Evolutionary conservation across 306 rosid genomes (phyloP), one percentile per base, ranked within the genome.

Genomic region (Prunus mume): DNA sequence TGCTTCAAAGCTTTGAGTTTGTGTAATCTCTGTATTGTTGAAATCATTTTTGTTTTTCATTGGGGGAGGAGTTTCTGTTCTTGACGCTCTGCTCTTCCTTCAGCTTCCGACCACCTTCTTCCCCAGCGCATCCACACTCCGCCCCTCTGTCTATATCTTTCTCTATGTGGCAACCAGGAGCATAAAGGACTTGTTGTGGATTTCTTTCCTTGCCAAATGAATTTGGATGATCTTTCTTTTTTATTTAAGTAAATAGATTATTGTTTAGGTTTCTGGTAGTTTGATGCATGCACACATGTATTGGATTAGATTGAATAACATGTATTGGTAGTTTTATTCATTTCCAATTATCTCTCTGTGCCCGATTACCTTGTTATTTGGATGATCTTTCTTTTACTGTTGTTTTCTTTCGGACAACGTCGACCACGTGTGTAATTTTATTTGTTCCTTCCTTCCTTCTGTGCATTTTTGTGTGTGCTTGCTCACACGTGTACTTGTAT

Each of bases 1-100:
- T 76, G 79, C 83, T 79, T 27, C 63, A 41, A 64, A 65, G 80
- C 60, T 73, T 80, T 70, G 32, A 73, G 75, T 72, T 77, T 58
- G 73, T 47, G 54, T 62, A 77, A 57, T 86, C 76, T 79, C 65
- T 82, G 76, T 63, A 38, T 46, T 61, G 66, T 49, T 66, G 55
- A 60, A 45, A 46, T 14, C n/a, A 19, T 24, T 67, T 41, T 38
- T 5, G 19, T 69, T 55, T 75, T 22, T 51, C 45, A 34, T 12
- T 77, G 58, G 58, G 73, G 78, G 47, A 79, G 80, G 67, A 68
- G 65, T 69, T 47, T 50, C 76, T 12, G 45, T 69, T 70, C 55
- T 69, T 82, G 68, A 63, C 70, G 78, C 72, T 76, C 70, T 81
- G 57, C 8, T 34, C 41, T 7, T 34, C 5, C 41, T 34, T 34